Evolutionary conservation across 306 rosid species (phyloP).

Genomic region (Canavalia ensiformis): DNA sequence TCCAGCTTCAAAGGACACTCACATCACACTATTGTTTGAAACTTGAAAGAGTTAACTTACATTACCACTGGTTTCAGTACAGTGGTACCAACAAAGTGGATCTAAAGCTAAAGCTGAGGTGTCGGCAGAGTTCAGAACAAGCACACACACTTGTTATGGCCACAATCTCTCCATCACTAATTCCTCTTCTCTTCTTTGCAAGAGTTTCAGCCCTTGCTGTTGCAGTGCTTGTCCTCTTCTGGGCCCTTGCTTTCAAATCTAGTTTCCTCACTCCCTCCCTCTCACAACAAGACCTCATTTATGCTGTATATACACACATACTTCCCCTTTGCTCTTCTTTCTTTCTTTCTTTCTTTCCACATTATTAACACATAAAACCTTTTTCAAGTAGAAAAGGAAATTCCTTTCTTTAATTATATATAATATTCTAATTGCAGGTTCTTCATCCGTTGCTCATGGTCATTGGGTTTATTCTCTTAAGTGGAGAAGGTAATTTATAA

Average conservation of each 20-base stretch:
- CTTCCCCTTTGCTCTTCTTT: background rate
- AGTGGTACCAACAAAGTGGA: slow-evolving; percentile 2
- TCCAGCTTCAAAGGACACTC: background rate
- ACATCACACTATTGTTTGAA: background rate
- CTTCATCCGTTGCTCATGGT: slow-evolving; percentile 95
- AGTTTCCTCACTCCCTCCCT: slow-evolving; percentile 71
- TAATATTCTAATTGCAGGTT: slow-evolving; percentile 53
- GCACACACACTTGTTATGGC: slow-evolving; percentile 58
- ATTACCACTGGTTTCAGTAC: background rate
- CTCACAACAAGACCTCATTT: slow-evolving; percentile 60
- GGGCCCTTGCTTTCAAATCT: slow-evolving; percentile 76
- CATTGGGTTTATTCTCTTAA: slow-evolving; percentile 82
- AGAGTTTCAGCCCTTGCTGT: slow-evolving; percentile 70
- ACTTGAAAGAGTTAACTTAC: no score
- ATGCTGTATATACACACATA: slow-evolving; percentile 50
- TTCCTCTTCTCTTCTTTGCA: slow-evolving; percentile 64
- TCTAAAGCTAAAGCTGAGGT: slow-evolving; percentile 36
- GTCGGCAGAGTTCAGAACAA: slow-evolving; percentile 45
- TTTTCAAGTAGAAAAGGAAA: slow-evolving; percentile 8
- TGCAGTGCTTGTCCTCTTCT: slow-evolving; percentile 66
- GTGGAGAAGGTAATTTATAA: slow-evolving; percentile 78
- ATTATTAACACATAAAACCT: background rate
- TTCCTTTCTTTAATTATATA: background rate
- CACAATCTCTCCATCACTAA: slow-evolving; percentile 43
- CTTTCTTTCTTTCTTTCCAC: slow-evolving; percentile 3